Percentiles rank a stretch among this genome's conserved stretches.
Evolutionary conservation across 2,329 filamentous ascomycete genomes (phyloP).

Genomic region (Exutisphaerella laricina): DNA sequence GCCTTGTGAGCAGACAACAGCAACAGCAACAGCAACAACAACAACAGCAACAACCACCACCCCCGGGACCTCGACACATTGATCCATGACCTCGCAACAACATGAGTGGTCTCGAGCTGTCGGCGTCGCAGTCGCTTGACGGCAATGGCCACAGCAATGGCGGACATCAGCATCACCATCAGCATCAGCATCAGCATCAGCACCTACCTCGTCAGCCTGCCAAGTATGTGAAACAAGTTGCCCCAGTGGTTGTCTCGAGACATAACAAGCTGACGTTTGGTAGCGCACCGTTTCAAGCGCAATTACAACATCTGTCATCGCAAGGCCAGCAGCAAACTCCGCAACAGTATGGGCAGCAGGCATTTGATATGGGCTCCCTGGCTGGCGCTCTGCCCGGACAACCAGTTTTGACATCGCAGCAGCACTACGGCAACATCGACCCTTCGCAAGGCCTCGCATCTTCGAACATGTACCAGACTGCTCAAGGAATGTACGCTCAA

Average conservation of each 20-base stretch:
- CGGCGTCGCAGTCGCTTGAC: constrained; percentile 5
- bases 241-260: not conserved
- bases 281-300: constrained; percentile 22
- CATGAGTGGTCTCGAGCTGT: constrained; percentile 8
- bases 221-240: constrained; percentile 10
- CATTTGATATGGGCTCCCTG: constrained; percentile 20
- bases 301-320: constrained; percentile 20
- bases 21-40: too few relatives aligned
- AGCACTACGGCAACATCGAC: constrained; percentile 15
- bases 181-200: not conserved
- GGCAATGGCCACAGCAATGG: not conserved
- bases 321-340: constrained; percentile 14
- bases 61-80: not conserved
- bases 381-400: constrained; percentile 19
- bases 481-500: constrained; percentile 20
- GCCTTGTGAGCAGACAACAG: too few relatives aligned
- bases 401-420: constrained; percentile 6
- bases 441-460: constrained; percentile 12
- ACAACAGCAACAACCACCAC: too few relatives aligned
- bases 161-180: not conserved
- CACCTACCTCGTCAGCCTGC: constrained; percentile 9
- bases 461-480: constrained; percentile 7
- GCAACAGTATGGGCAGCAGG: constrained; percentile 18
- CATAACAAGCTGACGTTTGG: constrained; percentile 6
- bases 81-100: constrained; percentile 4